Conservation (phyloP, 1,284 basidiomycete genomes). For the Ganoderma boninense region DNA sequence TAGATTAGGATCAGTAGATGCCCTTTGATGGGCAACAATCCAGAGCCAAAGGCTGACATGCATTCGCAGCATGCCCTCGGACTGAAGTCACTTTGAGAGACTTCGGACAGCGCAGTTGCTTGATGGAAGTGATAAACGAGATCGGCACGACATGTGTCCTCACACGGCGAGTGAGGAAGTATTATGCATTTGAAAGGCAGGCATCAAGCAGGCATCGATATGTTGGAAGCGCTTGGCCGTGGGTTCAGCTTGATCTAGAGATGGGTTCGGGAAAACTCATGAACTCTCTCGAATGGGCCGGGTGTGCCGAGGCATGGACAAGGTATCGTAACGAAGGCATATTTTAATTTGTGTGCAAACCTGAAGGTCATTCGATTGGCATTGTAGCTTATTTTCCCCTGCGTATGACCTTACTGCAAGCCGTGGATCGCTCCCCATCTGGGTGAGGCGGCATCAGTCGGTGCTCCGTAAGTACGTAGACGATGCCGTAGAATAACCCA, state of each 20-base stretch:
- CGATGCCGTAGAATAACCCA: background rate
- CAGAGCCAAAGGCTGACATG: background rate
- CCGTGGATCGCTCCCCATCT: background rate
- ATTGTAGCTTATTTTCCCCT: background rate
- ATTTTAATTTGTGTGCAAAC: background rate
- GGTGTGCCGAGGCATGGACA: background rate
- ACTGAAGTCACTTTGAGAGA: background rate
- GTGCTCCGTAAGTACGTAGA: background rate
- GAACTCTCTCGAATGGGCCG: background rate
- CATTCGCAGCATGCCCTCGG: background rate
- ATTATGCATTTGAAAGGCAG: background rate
- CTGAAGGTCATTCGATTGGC: background rate
- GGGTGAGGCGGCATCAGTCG: background rate
- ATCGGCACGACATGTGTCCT: slow-evolving; percentile 6
- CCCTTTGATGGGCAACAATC: background rate
- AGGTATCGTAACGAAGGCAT: background rate
- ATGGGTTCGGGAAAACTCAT: background rate
- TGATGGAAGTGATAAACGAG: slow-evolving; percentile 10
- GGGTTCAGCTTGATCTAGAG: background rate
- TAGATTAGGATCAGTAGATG: background rate
- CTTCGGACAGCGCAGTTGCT: background rate
- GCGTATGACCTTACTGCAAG: background rate
- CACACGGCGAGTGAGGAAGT: slow-evolving; percentile 6
- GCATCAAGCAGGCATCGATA: background rate
- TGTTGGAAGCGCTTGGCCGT: background rate